Conservation (phyloP, 768 basidiomycete genomes). For the Austroboletus eburneus region DNA sequence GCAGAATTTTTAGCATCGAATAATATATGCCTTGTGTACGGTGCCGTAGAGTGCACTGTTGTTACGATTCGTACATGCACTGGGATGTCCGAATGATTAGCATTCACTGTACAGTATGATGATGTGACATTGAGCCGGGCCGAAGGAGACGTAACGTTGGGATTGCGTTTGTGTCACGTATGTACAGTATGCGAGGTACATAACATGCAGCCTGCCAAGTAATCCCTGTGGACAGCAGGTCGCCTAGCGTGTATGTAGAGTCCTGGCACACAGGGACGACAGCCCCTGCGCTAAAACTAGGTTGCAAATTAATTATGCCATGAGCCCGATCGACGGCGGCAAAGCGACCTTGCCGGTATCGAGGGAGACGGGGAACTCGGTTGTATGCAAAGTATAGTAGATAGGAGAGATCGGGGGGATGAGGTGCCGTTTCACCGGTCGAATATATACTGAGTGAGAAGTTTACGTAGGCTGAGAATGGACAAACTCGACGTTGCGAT, state of each 20-base stretch:
- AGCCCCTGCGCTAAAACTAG: background rate
- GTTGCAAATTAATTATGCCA: background rate
- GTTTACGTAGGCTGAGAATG: background rate
- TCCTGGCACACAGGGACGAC: background rate
- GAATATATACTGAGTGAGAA: background rate
- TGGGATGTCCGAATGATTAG: conserved; percentile 11
- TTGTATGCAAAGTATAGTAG: background rate
- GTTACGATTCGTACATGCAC: conserved; percentile 14
- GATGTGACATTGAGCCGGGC: too few species aligned
- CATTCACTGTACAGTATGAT: background rate
- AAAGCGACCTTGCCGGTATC: background rate
- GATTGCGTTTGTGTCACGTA: too few species aligned
- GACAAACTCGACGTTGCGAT: conserved; percentile 10
- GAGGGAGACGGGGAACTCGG: background rate
- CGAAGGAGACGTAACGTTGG: too few species aligned
- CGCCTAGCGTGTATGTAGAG: too few species aligned
- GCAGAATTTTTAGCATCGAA: conserved; percentile 8
- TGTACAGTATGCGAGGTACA: too few species aligned
- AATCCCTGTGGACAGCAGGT: too few species aligned
- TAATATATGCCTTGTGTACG: background rate
- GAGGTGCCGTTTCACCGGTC: background rate
- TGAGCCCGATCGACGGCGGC: background rate
- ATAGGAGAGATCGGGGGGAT: too few species aligned
- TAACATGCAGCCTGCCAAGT: too few species aligned
- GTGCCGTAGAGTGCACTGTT: background rate